Evolutionary conservation across 164 flowering plant species (phyloP).

Genomic region (Aristolochia californica): DNA sequence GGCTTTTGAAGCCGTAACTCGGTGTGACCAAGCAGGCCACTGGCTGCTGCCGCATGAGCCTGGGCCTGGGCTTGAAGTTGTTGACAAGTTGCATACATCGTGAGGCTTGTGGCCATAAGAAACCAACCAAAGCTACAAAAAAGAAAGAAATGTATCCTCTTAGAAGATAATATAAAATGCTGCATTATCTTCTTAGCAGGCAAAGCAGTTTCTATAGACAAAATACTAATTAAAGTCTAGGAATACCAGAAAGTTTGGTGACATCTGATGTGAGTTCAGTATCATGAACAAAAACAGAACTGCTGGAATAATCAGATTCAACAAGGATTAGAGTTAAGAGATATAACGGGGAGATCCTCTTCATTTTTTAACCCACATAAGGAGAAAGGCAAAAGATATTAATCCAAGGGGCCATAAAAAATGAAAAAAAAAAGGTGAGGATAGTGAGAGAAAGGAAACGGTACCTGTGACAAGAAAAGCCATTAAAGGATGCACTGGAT

Average conservation of each 20-base stretch:
- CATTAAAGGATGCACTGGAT: slow-evolving; percentile 70
- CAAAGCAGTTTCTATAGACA: background rate
- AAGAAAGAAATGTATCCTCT: background rate
- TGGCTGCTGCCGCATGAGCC: slow-evolving; percentile 79
- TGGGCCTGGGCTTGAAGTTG: slow-evolving; percentile 97
- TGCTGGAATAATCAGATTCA: slow-evolving; percentile 20
- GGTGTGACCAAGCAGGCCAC: slow-evolving; percentile 78
- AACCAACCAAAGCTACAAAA: slow-evolving; percentile 87
- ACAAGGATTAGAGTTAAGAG: background rate
- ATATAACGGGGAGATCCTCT: slow-evolving; percentile 1
- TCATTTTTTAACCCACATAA: too few species aligned
- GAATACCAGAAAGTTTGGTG: slow-evolving; percentile 86
- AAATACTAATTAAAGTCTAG: background rate
- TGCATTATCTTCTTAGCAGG: background rate
- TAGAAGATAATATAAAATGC: background rate
- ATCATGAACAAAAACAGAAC: slow-evolving; percentile 82
- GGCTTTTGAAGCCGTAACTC: slow-evolving; percentile 87
- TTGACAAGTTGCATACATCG: slow-evolving; percentile 97
- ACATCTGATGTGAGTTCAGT: slow-evolving; percentile 84
- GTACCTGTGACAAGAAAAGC: slow-evolving; percentile 83
- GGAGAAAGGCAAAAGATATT: too few species aligned
- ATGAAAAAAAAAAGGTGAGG: background rate
- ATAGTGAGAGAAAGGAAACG: background rate
- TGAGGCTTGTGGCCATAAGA: slow-evolving; percentile 77
- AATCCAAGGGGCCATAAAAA: too few species aligned